These are phyloP conservation scores for Anastatica hierochuntica DNA, from an alignment of 345 rosid genomes.

Conservation along the genomic window DNA sequence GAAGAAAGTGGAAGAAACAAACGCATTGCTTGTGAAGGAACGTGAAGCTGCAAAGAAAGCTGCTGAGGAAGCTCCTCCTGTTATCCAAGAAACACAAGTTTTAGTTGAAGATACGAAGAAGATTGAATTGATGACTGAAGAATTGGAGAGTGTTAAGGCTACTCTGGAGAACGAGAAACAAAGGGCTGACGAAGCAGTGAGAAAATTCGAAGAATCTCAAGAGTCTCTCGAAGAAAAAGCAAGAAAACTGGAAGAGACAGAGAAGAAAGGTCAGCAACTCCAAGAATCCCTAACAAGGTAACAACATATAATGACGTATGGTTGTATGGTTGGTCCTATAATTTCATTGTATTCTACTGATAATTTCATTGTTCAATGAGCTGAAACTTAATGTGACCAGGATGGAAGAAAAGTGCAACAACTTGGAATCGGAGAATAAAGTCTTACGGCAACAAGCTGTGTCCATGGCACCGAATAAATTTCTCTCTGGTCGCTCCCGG, in stretches of 20 bases:
- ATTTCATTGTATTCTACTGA: neutral
- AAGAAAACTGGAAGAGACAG: constrained; percentile 61
- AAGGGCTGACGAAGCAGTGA: constrained; percentile 51
- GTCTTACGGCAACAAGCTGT: constrained; percentile 92
- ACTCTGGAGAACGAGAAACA: constrained; percentile 53
- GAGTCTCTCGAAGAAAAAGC: constrained; percentile 42
- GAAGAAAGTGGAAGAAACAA: constrained; percentile 44
- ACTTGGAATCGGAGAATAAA: constrained; percentile 83
- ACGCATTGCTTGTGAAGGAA: constrained; percentile 42
- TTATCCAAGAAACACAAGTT: constrained; percentile 48
- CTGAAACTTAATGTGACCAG: constrained; percentile 31
- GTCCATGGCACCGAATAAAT: constrained; percentile 86
- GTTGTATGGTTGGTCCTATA: neutral
- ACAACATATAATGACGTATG: neutral
- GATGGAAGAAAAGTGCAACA: constrained; percentile 74
- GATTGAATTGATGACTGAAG: constrained; percentile 40
- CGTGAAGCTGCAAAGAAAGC: constrained; percentile 45
- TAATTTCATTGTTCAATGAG: constrained; percentile 3
- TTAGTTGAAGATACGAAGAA: constrained; percentile 56
- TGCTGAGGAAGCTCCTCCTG: constrained; percentile 50
- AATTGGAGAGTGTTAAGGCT: constrained; percentile 44
- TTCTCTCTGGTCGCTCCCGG: constrained; percentile 88
- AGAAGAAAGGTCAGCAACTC: constrained; percentile 59
- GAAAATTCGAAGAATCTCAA: constrained; percentile 44
- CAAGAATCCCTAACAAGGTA: constrained; percentile 76